Base-by-base conservation (phyloP, 2,329 filamentous ascomycete species). In the Neofusicoccum cordaticola region DNA sequence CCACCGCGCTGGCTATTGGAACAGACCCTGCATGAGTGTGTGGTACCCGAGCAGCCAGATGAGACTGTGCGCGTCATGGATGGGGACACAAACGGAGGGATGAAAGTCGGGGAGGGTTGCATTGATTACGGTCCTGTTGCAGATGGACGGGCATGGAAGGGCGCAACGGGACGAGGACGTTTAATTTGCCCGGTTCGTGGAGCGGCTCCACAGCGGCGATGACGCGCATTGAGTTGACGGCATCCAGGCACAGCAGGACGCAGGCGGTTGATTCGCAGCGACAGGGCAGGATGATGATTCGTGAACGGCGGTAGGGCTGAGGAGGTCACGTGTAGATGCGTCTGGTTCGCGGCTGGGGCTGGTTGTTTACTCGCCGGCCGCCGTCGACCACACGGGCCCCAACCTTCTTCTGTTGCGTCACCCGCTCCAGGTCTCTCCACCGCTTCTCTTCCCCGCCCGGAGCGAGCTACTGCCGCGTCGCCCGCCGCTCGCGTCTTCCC, bases 211-310 rank as follows among this genome's bases (percentile, higher is more conserved):
- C 56, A 47, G n/a, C n/a, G 41, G 42, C n/a, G 39, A 47, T 60
- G 56, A 60, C 56, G 56, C 44, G 56, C 56, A 60, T 60, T 17
- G 17, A 35, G 19, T 15, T 19, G 19, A 37, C 56, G 27, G n/a
- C 31, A 60, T 47, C 56, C 56, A 60, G 56, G 56, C n/a, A 47
- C 56, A 47, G 27, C 53, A 45, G 35, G 53, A 45, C n/a, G 35
- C 7, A 39, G 13, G 13, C 31, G 41, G 22, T 47, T 47, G 27
- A 34, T 35, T 60, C 44, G 42, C 42, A 47, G 44, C 42, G 15
- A 13, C 15, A 34, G 42, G 56, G 56, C 56, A n/a, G 56, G 56
- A 60, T 47, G 56, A 37, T 60, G 56, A 60, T 60, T 60, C 42
- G 56, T 45, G 42, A 47, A 17, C 27, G 56, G 13, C 15, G 17